These are phyloP conservation scores for Colletotrichum sp. DNA, from an alignment of 2,329 filamentous ascomycete species.

Conservation along the genomic window DNA sequence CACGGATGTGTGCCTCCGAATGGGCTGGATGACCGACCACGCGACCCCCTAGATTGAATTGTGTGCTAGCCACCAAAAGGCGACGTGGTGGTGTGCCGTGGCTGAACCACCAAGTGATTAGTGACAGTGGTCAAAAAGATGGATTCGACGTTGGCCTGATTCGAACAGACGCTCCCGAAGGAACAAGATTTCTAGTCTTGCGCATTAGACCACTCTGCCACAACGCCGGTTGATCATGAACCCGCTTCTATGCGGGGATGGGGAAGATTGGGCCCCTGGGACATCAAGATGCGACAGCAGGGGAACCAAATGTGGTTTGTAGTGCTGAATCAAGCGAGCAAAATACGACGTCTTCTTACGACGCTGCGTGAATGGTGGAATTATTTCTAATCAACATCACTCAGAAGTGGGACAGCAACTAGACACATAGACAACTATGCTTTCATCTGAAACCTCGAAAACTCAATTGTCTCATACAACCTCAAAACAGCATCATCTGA, in stretches of 20 bases:
- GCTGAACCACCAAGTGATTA: not conserved
- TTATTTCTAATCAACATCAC: not conserved
- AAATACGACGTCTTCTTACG: not conserved
- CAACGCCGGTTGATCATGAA: not conserved
- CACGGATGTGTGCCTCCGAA: not conserved
- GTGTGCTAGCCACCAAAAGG: not conserved
- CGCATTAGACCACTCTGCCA: conserved; percentile 22
- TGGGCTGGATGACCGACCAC: not conserved
- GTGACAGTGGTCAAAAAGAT: not conserved
- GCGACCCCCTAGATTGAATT: not conserved
- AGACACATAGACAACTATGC: not conserved
- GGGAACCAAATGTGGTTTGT: not conserved
- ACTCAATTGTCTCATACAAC: not conserved
- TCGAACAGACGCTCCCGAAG: conserved; percentile 22
- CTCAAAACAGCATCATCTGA: not conserved
- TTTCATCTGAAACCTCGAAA: not conserved
- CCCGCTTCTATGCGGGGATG: not conserved
- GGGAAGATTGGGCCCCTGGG: fast-evolving
- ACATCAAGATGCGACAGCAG: not conserved
- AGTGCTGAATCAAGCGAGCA: not conserved
- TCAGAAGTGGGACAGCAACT: not conserved
- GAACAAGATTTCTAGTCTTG: conserved; percentile 22
- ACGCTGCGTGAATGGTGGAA: not conserved
- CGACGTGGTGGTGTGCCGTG: not conserved
- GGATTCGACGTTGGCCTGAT: conserved; percentile 15